Percentiles rank a stretch among this genome's conserved stretches.
Conservation (phyloP, 345 rosid species). For the Linum trigynum region DNA sequence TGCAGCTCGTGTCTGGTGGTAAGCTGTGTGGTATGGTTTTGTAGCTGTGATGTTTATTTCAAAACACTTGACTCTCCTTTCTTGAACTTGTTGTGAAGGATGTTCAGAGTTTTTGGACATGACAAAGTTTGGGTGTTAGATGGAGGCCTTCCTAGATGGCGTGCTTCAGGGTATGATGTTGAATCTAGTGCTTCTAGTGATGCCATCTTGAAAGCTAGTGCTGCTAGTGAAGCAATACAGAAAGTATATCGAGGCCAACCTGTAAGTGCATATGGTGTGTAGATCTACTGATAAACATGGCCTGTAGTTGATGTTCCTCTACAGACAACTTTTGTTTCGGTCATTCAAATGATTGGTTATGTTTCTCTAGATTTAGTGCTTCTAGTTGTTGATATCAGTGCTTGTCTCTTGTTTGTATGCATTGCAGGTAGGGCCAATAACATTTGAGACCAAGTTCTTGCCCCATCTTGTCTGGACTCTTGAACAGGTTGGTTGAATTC, state of each 20-base stretch:
- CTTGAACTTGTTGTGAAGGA: constrained; percentile 36
- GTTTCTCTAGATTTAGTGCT: too few species aligned
- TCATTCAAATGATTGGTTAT: too few species aligned
- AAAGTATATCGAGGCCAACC: constrained; percentile 80
- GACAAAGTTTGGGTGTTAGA: constrained; percentile 85
- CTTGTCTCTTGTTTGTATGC: constrained; percentile 7
- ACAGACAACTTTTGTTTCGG: too few species aligned
- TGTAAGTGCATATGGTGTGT: constrained; percentile 32
- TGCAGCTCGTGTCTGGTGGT: constrained; percentile 99
- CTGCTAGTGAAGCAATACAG: constrained; percentile 93
- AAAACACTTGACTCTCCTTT: neutral
- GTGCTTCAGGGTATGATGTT: constrained; percentile 91
- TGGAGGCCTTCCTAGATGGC: constrained; percentile 98
- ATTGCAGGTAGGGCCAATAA: constrained; percentile 67
- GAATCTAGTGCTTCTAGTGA: constrained; percentile 98
- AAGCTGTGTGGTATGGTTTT: constrained; percentile 25
- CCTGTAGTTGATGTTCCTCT: too few species aligned
- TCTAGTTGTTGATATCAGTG: neutral
- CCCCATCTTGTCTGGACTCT: constrained; percentile 82
- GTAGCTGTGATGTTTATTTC: neutral
- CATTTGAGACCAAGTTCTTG: constrained; percentile 76
- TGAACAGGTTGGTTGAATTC: constrained; percentile 58
- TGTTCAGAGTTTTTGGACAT: constrained; percentile 95
- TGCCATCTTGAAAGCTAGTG: constrained; percentile 90
- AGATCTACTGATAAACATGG: neutral